Evolutionary conservation across 2,329 filamentous ascomycete genomes (phyloP), one percentile per base, ranked within the genome.

Genomic region (Colletotrichum paranaense): DNA sequence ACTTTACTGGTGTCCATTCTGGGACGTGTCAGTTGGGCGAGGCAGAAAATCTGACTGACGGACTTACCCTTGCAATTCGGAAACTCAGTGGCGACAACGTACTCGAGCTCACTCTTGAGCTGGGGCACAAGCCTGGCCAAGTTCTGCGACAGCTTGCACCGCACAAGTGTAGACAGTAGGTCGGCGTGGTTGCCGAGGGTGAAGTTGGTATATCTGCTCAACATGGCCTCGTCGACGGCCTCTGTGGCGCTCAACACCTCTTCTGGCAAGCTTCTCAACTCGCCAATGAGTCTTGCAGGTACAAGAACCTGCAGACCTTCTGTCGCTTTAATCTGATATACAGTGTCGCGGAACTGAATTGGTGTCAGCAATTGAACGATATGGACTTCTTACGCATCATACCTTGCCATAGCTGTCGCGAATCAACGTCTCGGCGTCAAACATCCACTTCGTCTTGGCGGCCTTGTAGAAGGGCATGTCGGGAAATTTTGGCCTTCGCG

Each of bases 1-100:
- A 84, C 75, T 85, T 86, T 63, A 90, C 84, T 0, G 87, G 78
- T 1, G 86, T 89, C 89, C 89, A 91, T 73, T 90, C 88, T 86
- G 67, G 52, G 52, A 16, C n/a, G 19, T 26, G 66, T 75, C 55
- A 74, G 74, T 57, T 11, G 7, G 24, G 63, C 16, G 38, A 26
- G 16, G n/a, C n/a, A 6, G 6, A 22, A 24, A 58, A 56, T 12
- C 58, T 55, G 58, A 30, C 53, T 16, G 24, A 19, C n/a, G 12
- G 12, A 65, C 76, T 57, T 79, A 83, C 82, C 82, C 67, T 85
- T 80, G 75, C 86, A 88, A 19, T 81, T 78, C 5, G 87, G 86
- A 53, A 89, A 87, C 76, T 88, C 87, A 1, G 84, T 83, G 12
- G 74, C 82, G 6, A 86, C 74, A 30, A 88, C 82, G 72, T 83